These are phyloP conservation scores for Aspergillus carlsbadensis DNA, from an alignment of 495 filamentous ascomycete genomes.

Conservation along the genomic window DNA sequence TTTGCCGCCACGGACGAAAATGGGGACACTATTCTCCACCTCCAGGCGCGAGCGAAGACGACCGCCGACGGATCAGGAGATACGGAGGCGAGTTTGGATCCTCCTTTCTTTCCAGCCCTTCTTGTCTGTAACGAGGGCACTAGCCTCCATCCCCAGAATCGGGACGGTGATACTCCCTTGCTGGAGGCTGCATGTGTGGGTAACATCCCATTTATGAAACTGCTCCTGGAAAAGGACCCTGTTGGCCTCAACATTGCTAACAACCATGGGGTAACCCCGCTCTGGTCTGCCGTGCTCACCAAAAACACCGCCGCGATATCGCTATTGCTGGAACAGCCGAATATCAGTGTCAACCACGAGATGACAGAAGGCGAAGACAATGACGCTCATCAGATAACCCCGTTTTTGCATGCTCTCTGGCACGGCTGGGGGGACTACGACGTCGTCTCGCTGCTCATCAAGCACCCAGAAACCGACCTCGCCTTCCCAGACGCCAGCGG, in stretches of 20 bases:
- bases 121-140: not conserved
- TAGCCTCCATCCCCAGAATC: not conserved
- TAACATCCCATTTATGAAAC: not conserved
- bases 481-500: not conserved
- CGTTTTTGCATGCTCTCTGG: not conserved
- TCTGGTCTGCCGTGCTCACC: not conserved
- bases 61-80: not conserved
- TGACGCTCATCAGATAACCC: not conserved
- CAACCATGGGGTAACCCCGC: not conserved
- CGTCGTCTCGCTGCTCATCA: not conserved
- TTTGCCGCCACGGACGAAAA: not conserved
- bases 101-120: not conserved
- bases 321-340: not conserved
- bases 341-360: not conserved
- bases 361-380: not conserved
- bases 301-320: not conserved
- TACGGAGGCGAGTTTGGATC: not conserved
- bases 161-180: not conserved
- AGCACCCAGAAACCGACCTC: not conserved
- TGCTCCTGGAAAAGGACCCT: not conserved
- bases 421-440: not conserved
- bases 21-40: constrained; percentile 3
- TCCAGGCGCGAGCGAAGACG: not conserved
- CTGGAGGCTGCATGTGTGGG: not conserved
- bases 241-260: not conserved